Percentiles rank a stretch among this genome's conserved stretches.
These are phyloP conservation scores for Jamesozyma hellenica DNA, from an alignment of 805 yeast genomes.

Conservation along the genomic window DNA sequence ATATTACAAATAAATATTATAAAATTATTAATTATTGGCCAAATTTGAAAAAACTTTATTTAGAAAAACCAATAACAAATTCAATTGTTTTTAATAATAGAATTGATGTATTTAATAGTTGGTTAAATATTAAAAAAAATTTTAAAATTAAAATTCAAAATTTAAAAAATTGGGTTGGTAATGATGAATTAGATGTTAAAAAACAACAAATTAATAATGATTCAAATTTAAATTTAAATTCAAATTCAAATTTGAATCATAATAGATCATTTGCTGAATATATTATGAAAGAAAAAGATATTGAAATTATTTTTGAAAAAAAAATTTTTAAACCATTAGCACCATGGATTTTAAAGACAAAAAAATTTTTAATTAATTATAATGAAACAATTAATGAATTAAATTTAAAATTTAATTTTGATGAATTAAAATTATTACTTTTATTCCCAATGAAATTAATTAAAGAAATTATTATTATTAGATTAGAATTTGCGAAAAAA, in stretches of 20 bases:
- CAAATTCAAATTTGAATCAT: background rate
- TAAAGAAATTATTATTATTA: constrained; percentile 63
- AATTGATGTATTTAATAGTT: constrained; percentile 69
- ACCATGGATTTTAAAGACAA: constrained; percentile 77
- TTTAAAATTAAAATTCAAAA: constrained; percentile 52
- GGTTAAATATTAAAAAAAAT: constrained; percentile 69
- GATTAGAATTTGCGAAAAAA: constrained; percentile 69
- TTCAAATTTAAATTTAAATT: constrained; percentile 9
- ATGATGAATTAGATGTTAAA: constrained; percentile 61
- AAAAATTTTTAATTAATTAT: constrained; percentile 55
- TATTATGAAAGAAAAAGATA: constrained; percentile 69
- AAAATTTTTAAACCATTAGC: constrained; percentile 59
- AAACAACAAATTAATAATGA: constrained; percentile 6
- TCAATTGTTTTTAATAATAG: constrained; percentile 53
- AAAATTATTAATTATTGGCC: constrained; percentile 71
- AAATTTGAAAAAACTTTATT: constrained; percentile 63
- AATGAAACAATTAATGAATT: constrained; percentile 53
- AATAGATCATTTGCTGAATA: constrained; percentile 67
- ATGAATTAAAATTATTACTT: constrained; percentile 53
- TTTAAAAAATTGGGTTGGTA: constrained; percentile 74
- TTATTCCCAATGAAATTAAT: constrained; percentile 71
- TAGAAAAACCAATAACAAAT: constrained; percentile 64
- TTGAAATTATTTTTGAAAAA: constrained; percentile 58
- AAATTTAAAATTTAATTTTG: constrained; percentile 65
- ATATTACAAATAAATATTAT: constrained; percentile 50